Conservation (phyloP, 306 rosid genomes). For the Begonia masoniana region DNA sequence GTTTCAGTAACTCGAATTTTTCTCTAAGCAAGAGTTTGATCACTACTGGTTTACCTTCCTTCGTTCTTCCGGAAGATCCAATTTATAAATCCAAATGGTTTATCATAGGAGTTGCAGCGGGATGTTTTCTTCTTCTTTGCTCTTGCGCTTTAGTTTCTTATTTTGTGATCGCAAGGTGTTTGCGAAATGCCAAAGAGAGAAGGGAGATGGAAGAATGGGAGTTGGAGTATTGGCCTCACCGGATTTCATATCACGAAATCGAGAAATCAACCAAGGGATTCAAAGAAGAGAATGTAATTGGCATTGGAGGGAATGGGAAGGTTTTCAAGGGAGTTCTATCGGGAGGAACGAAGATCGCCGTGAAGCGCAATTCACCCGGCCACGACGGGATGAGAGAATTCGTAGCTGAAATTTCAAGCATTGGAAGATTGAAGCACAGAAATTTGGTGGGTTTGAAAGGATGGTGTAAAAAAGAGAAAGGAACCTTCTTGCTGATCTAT, state of each 20-base stretch:
- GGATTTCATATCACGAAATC: conserved; percentile 48
- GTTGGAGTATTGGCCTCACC: conserved; percentile 86
- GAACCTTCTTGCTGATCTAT: conserved; percentile 53
- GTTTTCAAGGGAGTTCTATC: conserved; percentile 56
- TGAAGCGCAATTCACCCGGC: conserved; percentile 60
- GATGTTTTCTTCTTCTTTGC: conserved; percentile 22
- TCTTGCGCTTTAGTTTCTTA: conserved; percentile 17
- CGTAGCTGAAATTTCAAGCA: conserved; percentile 70
- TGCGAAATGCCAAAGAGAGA: conserved; percentile 29
- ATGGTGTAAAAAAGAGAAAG: conserved; percentile 69
- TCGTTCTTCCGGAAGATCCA: conserved; percentile 58
- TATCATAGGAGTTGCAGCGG: conserved; percentile 32
- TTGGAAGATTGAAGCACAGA: conserved; percentile 74
- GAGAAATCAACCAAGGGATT: conserved; percentile 51
- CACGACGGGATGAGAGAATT: conserved; percentile 67
- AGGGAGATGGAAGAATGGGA: conserved; percentile 92
- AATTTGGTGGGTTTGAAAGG: conserved; percentile 62
- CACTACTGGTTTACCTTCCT: conserved; percentile 53
- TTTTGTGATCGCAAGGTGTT: conserved; percentile 27
- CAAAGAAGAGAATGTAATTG: conserved; percentile 54
- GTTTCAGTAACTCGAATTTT: conserved; percentile 60
- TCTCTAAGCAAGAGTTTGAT: conserved; percentile 39
- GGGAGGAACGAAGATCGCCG: conserved; percentile 54
- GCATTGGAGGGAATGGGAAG: conserved; percentile 75
- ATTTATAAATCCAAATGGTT: conserved; percentile 41